phyloP scores from a whole-genome alignment of 305 asterid species.

The Stenogyne calaminthoides region DNA sequence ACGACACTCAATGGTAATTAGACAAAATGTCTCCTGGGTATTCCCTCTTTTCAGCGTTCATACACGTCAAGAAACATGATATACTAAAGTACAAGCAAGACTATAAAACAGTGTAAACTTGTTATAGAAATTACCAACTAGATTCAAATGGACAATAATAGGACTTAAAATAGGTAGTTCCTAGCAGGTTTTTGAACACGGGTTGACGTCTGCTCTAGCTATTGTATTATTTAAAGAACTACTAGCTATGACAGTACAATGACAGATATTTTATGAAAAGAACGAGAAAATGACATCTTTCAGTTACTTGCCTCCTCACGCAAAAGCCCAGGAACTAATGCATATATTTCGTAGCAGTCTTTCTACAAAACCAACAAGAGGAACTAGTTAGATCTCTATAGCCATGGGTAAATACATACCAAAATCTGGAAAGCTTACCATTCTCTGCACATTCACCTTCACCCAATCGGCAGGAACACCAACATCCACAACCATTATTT shows the following conservation, averaged over 20 bases:
- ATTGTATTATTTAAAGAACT: slow-evolving; percentile 1
- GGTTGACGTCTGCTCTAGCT: neutral
- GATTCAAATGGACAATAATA: slow-evolving; percentile 6
- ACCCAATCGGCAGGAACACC: slow-evolving; percentile 97
- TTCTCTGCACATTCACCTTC: slow-evolving; percentile 90
- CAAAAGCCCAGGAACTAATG: slow-evolving; percentile 93
- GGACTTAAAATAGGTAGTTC: slow-evolving; percentile 2
- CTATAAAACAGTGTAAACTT: neutral
- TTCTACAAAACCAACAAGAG: slow-evolving; percentile 54
- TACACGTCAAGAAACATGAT: neutral
- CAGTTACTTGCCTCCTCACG: slow-evolving; percentile 86
- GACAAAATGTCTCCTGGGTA: neutral
- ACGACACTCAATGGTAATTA: neutral
- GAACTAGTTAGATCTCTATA: slow-evolving; percentile 34
- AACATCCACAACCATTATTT: slow-evolving; percentile 74
- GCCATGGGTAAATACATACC: slow-evolving; percentile 16
- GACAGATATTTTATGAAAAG: slow-evolving; percentile 9
- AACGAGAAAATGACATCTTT: slow-evolving; percentile 15
- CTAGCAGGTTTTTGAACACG: slow-evolving; percentile 1
- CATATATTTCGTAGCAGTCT: slow-evolving; percentile 95
- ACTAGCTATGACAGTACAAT: neutral
- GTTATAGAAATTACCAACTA: slow-evolving; percentile 8
- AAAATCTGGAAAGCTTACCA: slow-evolving; percentile 49
- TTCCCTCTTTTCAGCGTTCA: neutral
- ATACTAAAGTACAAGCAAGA: neutral